These are phyloP conservation scores for Fusarium haematococcum DNA, from an alignment of 2,329 filamentous ascomycete genomes.

Conservation along the genomic window DNA sequence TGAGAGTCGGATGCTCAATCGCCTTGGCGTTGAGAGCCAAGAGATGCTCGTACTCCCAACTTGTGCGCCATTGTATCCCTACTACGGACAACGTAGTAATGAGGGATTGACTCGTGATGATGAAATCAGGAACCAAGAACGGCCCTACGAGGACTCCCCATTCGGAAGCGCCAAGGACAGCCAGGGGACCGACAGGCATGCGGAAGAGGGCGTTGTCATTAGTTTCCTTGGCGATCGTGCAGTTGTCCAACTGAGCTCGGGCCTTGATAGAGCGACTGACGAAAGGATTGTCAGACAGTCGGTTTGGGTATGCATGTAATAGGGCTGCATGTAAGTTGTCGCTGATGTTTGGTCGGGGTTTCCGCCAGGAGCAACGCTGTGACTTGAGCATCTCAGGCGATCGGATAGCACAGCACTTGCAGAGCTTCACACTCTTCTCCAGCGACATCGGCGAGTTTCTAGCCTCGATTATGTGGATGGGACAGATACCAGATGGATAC, in stretches of 20 bases:
- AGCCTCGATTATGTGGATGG: not conserved
- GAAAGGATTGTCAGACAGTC: not conserved
- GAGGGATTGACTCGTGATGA: not conserved
- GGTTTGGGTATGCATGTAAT: not conserved
- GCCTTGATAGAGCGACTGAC: not conserved
- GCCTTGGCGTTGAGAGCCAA: not conserved
- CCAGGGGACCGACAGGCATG: constrained; percentile 1
- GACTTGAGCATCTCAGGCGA: not conserved
- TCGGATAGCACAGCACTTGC: not conserved
- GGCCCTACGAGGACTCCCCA: not conserved
- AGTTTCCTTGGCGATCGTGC: constrained; percentile 1
- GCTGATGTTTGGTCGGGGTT: not conserved
- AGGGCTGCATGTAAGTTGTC: not conserved
- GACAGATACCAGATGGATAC: not conserved
- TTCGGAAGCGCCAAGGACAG: not conserved
- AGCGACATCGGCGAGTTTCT: not conserved
- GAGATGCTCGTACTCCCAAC: not conserved
- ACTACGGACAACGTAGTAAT: not conserved
- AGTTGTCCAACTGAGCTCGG: not conserved
- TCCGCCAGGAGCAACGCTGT: not conserved
- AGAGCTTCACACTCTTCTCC: not conserved
- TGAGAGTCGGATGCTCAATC: not conserved
- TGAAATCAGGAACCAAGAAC: not conserved
- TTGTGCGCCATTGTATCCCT: not conserved
- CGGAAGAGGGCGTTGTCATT: not conserved